phyloP scores from a whole-genome alignment of 805 yeast genomes.

The Myxozyma melibiosi region DNA sequence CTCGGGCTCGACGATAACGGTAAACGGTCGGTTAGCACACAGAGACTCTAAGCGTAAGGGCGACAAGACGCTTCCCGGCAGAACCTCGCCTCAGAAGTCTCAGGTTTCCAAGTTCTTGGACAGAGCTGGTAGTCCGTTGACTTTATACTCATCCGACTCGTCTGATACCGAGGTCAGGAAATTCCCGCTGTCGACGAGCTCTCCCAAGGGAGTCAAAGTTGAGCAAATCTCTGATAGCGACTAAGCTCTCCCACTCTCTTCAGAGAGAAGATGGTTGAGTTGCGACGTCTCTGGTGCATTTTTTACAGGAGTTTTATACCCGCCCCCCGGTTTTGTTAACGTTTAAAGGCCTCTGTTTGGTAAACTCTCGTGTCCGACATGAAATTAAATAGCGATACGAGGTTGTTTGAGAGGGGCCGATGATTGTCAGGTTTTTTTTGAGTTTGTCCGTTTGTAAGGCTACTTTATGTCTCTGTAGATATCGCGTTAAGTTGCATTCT shows the following conservation, averaged over 20 bases:
- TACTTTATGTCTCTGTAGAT: too few species aligned
- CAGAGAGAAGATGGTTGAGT: too few species aligned
- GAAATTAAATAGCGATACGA: too few species aligned
- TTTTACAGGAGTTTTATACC: not conserved
- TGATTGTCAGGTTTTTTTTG: too few species aligned
- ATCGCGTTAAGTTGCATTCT: too few species aligned
- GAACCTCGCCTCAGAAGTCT: constrained; percentile 16
- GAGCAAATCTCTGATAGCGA: constrained; percentile 8
- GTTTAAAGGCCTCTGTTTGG: not conserved
- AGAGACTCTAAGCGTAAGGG: constrained; percentile 5
- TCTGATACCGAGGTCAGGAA: not conserved
- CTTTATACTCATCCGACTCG: not conserved
- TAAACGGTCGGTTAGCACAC: not conserved
- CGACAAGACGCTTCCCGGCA: constrained; percentile 20
- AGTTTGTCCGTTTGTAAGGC: too few species aligned
- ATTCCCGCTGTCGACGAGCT: not conserved
- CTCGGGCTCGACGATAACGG: constrained; percentile 1
- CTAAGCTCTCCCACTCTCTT: too few species aligned
- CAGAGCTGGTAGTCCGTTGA: constrained; percentile 22
- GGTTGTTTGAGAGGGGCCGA: too few species aligned
- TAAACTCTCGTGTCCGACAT: not conserved
- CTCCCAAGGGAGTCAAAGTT: not conserved
- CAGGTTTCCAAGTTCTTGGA: constrained; percentile 27
- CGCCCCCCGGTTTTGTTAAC: too few species aligned
- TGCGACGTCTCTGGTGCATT: not conserved